Conservation (phyloP, 345 rosid genomes). For the Cardamine occulta region DNA sequence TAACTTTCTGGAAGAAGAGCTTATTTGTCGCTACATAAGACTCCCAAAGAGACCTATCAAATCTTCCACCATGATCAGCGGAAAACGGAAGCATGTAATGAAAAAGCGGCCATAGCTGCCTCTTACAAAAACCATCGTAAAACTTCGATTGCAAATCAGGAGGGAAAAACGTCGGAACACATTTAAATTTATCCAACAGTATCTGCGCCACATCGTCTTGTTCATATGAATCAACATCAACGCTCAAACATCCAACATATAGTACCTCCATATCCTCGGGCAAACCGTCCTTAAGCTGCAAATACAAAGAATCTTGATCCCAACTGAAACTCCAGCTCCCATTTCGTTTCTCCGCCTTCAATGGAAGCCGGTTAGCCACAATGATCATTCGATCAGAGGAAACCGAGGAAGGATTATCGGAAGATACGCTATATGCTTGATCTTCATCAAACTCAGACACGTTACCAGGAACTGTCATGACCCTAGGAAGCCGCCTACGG, state of each 20-base stretch:
- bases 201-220: slow-evolving; percentile 49
- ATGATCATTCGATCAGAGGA: slow-evolving; percentile 48
- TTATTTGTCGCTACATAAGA: slow-evolving; percentile 46
- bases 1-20: slow-evolving; percentile 47
- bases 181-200: slow-evolving; percentile 45
- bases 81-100: slow-evolving; percentile 49
- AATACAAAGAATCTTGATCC: slow-evolving; percentile 45
- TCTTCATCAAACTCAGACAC: slow-evolving; percentile 48
- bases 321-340: slow-evolving; percentile 47
- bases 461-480: slow-evolving; percentile 47
- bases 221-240: slow-evolving; percentile 41
- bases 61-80: slow-evolving; percentile 49
- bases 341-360: slow-evolving; percentile 44
- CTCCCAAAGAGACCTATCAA: slow-evolving; percentile 50
- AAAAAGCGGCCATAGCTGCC: slow-evolving; percentile 48
- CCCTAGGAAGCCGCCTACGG: slow-evolving; percentile 44
- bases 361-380: slow-evolving; percentile 45
- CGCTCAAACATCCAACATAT: slow-evolving; percentile 47
- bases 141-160: slow-evolving; percentile 44
- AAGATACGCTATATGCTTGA: slow-evolving; percentile 46
- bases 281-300: slow-evolving; percentile 50
- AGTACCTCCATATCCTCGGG: slow-evolving; percentile 50
- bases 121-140: slow-evolving; percentile 48
- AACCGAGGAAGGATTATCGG: slow-evolving; percentile 46
- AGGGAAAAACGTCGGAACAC: slow-evolving; percentile 46